Percentiles rank a stretch among this genome's conserved stretches.
Conservation (phyloP, 768 basidiomycete genomes). For the Podaxis sp. region DNA sequence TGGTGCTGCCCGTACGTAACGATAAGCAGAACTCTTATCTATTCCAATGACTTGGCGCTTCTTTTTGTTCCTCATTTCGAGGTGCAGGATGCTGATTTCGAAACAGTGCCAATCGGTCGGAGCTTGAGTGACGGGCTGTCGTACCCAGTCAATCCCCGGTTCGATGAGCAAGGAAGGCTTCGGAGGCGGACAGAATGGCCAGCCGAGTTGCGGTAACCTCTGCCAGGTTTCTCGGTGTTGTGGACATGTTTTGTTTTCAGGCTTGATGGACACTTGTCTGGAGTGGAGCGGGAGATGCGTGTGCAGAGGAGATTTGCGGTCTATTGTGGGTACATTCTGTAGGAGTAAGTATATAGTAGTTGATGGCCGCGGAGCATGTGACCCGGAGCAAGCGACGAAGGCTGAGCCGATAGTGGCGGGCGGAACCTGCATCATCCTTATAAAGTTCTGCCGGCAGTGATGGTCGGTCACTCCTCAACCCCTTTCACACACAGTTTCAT, state of each 20-base stretch:
- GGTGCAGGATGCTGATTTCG: constrained; percentile 13
- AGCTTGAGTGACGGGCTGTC: constrained; percentile 53
- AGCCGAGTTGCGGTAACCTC: constrained; percentile 46
- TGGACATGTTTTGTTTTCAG: background rate
- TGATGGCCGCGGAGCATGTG: background rate
- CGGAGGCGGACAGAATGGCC: constrained; percentile 70
- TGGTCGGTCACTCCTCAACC: background rate
- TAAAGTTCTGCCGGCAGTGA: constrained; percentile 8
- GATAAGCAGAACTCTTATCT: constrained; percentile 7
- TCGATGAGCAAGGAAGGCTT: constrained; percentile 66
- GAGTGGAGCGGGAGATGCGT: background rate
- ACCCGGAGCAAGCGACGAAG: constrained; percentile 3
- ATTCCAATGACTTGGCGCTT: background rate
- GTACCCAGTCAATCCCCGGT: constrained; percentile 70
- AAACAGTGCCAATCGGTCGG: constrained; percentile 47
- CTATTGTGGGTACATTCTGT: background rate
- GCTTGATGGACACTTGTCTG: background rate
- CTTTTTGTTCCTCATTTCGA: background rate
- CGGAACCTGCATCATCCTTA: constrained; percentile 12
- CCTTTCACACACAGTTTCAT: constrained; percentile 3
- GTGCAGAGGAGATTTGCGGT: background rate
- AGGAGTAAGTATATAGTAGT: background rate
- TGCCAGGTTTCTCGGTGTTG: background rate
- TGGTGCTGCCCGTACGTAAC: background rate
- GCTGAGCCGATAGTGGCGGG: constrained; percentile 13